Evolutionary conservation across 352 stramenopile genomes (phyloP), one percentile per base, ranked within the genome.

Genomic region (Sclerospora graminicola): DNA sequence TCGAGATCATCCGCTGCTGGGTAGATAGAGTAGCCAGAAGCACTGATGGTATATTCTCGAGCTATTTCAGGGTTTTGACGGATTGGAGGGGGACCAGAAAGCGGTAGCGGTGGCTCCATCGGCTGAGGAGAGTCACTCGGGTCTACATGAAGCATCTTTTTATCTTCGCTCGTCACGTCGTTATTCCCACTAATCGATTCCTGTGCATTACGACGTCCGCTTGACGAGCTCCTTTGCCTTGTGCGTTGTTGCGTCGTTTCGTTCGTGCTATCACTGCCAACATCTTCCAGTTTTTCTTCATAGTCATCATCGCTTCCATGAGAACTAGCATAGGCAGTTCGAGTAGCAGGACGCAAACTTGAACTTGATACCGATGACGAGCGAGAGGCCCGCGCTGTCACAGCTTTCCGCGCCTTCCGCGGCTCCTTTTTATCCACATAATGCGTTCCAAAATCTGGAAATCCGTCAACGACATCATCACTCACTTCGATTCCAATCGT

Each of bases 381-480:
- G 1, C 28, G 46, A 10, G 33, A 8, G 0, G 41, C 32, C 28
- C 37, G 7, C 32, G 37, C 27, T 47, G 24, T 8, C 1, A 39
- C 24, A 21, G 35, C 31, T 31, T 67, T 63, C 9, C 46, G 58
- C 8, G 53, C 42, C 41, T 74, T 83, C n/a, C 50, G 50, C 4
- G 55, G 36, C 1, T 52, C 20, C 16, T 54, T 57, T 40, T 54
- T 63, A 7, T 50, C 26, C 31, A 24, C 52, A 31, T 83, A 82
- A 45, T 81, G 70, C 8, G 27, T 53, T 3, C 46, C 57, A 13
- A 78, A 71, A 3, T 70, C 42, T 10, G 56, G 57, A 20, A 84
- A 81, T 0, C 69, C 54, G 41, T 87, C 73, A 11, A 59, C 55
- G 1, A 63, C 64, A 41, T 85, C 64, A 36, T 84, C 57, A 16